Base-by-base conservation (phyloP, 2,329 filamentous ascomycete species). In the Cladophialophora yegresii region DNA sequence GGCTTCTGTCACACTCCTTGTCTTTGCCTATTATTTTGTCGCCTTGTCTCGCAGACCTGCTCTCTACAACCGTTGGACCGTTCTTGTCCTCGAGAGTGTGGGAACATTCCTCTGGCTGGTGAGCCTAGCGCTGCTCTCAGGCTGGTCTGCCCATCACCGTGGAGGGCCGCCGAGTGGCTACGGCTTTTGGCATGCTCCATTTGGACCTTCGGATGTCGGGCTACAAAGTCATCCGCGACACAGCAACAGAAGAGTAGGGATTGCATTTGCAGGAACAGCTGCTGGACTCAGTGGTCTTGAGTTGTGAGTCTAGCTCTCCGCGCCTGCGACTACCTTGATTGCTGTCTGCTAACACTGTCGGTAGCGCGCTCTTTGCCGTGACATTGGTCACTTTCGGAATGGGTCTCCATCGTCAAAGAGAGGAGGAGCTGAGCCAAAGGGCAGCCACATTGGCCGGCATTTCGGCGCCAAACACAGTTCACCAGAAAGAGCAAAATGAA, bases 11-110 rank as follows among this genome's bases (percentile, higher is more conserved):
- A 70, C 64, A 4, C 61, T 71, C 36, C 26, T 70, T 16, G 54
- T 68, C 47, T 71, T 70, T 36, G 62, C 47, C 23, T 71, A 71
- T 49, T 71, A 70, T 60, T 60, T 67, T 45, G 47, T 69, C 10
- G 61, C 66, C 12, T 59, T 71, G 16, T 69, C 65, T 13, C 57
- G 62, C 51, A 61, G 58, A n/a, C 63, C 66, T 23, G 33, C n/a
- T 16, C 55, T 70, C 12, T 71, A 71, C 64, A 69, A 67, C 28
- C 64, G 64, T 22, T 70, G 66, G 61, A 68, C 57, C n/a, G 58
- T 71, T 13, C 61, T 71, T 10, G 47, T 36, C 10, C 64, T 71
- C 36, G 69, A 71, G 56, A 61, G 62, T 28, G 61, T 69, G 28
- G 64, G 67, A 2, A 67, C 65, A 3, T 32, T 69, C 50, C 68